These are phyloP conservation scores for Alternaria metachromatica DNA, from an alignment of 2,329 filamentous ascomycete species.

Conservation along the genomic window DNA sequence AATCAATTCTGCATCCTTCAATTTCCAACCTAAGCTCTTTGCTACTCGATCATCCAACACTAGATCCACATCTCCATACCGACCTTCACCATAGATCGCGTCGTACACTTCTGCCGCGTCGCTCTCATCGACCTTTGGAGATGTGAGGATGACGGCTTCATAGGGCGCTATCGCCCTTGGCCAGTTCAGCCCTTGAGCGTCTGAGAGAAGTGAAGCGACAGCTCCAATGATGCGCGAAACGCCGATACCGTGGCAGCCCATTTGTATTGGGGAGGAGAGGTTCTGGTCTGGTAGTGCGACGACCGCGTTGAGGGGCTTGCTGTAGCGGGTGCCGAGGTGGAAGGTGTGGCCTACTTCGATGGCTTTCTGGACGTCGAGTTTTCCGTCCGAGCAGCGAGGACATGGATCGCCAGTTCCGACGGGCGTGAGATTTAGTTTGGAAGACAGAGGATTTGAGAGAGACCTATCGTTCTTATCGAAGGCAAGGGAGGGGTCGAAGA, in stretches of 20 bases:
- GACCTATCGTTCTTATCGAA: neutral
- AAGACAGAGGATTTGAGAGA: slow-evolving; percentile 4
- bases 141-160: slow-evolving; percentile 71
- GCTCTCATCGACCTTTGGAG: slow-evolving; percentile 51
- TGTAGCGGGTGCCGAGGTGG: slow-evolving; percentile 89
- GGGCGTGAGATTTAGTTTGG: slow-evolving; percentile 64
- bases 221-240: slow-evolving; percentile 90
- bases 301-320: slow-evolving; percentile 71
- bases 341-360: slow-evolving; percentile 97
- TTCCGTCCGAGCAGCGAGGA: slow-evolving; percentile 69
- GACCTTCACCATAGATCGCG: slow-evolving; percentile 47
- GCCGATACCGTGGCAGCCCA: slow-evolving; percentile 97
- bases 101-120: slow-evolving; percentile 70
- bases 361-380: slow-evolving; percentile 71
- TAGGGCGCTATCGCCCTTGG: slow-evolving; percentile 86
- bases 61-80: slow-evolving; percentile 22
- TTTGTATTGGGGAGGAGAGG: slow-evolving; percentile 69
- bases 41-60: slow-evolving; percentile 53
- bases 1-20: slow-evolving; percentile 86
- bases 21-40: slow-evolving; percentile 78
- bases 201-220: slow-evolving; percentile 76
- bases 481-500: slow-evolving; percentile 28
- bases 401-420: slow-evolving; percentile 74
- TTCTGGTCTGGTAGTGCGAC: slow-evolving; percentile 57
- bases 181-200: slow-evolving; percentile 79